Conservation (phyloP, 257 asterid species). For the Solanum dulcamara region DNA sequence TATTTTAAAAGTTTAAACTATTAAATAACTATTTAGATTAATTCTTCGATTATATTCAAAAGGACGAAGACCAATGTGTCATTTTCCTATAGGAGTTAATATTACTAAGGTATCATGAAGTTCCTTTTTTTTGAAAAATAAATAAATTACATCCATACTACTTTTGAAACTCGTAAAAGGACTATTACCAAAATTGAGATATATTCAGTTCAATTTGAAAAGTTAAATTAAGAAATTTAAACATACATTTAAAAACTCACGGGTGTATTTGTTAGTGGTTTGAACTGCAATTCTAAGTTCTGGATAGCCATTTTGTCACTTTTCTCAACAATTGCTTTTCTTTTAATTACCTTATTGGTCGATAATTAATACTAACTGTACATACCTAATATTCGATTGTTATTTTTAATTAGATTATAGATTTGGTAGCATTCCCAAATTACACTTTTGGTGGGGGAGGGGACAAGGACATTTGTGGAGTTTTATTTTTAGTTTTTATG, state of each 20-base stretch:
- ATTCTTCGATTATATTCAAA: too few relatives aligned
- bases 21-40: too few relatives aligned
- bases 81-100: not conserved
- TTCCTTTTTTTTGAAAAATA: too few relatives aligned
- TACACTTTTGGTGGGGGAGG: not conserved
- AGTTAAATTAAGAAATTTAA: too few relatives aligned
- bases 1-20: too few relatives aligned
- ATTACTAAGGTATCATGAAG: not conserved
- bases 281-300: not conserved
- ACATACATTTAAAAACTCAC: not conserved
- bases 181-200: not conserved
- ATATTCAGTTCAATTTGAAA: not conserved
- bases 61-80: too few relatives aligned
- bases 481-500: fast-evolving
- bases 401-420: not conserved
- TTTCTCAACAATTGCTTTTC: not conserved
- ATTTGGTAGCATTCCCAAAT: not conserved
- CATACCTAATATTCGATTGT: not conserved
- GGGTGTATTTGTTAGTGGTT: not conserved
- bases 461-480: not conserved
- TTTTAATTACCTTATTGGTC: not conserved
- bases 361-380: not conserved
- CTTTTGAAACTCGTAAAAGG: not conserved
- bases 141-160: not conserved
- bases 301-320: not conserved